A percentile compares a stretch with the other conserved stretches of the same genome.
These are phyloP conservation scores for Collybia sp. DNA, from an alignment of 768 basidiomycete species.

Conservation along the genomic window DNA sequence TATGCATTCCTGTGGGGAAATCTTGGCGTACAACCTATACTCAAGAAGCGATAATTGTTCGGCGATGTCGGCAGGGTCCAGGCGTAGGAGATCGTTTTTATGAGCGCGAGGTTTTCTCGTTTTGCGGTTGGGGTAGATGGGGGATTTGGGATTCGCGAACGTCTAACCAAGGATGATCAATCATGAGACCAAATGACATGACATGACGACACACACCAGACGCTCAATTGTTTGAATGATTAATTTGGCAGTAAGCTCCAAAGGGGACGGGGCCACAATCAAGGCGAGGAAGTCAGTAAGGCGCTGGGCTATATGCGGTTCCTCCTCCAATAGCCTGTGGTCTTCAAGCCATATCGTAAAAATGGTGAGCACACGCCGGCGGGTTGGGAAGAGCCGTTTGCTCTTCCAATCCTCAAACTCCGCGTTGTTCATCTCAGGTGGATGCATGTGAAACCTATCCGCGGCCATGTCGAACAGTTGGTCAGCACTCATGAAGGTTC, in stretches of 20 bases:
- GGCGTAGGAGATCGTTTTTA: conserved; percentile 57
- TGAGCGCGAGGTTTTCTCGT: conserved; percentile 43
- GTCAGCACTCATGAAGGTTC: conserved; percentile 70
- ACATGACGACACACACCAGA: conserved; percentile 35
- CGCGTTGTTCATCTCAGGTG: conserved; percentile 41
- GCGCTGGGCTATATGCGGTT: conserved; percentile 52
- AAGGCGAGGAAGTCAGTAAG: conserved; percentile 51
- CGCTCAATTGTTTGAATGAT: conserved; percentile 51
- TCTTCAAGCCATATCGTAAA: conserved; percentile 61
- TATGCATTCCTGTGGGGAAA: conserved; percentile 74
- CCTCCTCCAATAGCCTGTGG: conserved; percentile 58
- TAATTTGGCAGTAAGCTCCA: conserved; percentile 39
- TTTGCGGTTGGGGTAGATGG: conserved; percentile 25
- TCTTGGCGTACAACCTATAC: conserved; percentile 59
- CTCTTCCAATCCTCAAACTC: conserved; percentile 66
- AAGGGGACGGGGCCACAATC: conserved; percentile 32
- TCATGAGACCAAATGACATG: conserved; percentile 2
- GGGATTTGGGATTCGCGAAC: conserved; percentile 27
- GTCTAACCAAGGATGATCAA: conserved; percentile 26
- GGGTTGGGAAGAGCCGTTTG: conserved; percentile 56
- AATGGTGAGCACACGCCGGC: conserved; percentile 53
- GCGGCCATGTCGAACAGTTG: conserved; percentile 66
- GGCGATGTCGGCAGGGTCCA: conserved; percentile 68
- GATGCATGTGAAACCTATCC: conserved; percentile 53
- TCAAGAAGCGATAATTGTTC: conserved; percentile 81